These are phyloP conservation scores for Macadamia integrifolia DNA, from an alignment of 164 flowering plant genomes.

Conservation along the genomic window DNA sequence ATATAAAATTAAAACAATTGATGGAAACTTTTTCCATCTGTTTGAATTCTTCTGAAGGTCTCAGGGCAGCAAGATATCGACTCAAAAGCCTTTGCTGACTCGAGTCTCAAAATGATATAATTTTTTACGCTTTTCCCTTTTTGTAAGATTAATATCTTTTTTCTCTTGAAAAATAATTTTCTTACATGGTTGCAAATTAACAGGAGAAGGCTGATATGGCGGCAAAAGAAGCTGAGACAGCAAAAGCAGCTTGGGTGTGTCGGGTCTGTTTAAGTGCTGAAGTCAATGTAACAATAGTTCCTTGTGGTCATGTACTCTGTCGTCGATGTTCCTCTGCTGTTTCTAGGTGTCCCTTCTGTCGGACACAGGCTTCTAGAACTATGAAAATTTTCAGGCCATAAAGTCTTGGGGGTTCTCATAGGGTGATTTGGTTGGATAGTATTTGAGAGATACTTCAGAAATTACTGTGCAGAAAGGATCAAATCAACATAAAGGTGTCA, in stretches of 20 bases:
- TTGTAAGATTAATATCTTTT: too few species aligned
- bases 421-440: too few species aligned
- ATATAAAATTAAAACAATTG: too few species aligned
- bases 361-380: conserved; percentile 65
- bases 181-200: conserved; percentile 12
- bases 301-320: conserved; percentile 94
- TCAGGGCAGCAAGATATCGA: too few species aligned
- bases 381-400: conserved; percentile 79
- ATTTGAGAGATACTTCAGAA: too few species aligned
- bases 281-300: conserved; percentile 62
- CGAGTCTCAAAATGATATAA: too few species aligned
- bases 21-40: too few species aligned
- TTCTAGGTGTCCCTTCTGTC: conserved; percentile 87
- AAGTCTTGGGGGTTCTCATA: neutral
- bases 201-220: conserved; percentile 81
- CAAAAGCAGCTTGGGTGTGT: conserved; percentile 89
- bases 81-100: too few species aligned
- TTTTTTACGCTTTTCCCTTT: too few species aligned
- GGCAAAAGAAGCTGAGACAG: conserved; percentile 80
- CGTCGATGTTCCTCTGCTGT: conserved; percentile 83
- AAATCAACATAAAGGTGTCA: too few species aligned
- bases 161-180: neutral
- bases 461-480: too few species aligned
- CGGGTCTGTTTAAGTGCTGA: conserved; percentile 73
- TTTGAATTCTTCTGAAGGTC: too few species aligned